Percentiles rank a stretch among this genome's conserved stretches.
phyloP scores from a whole-genome alignment of 768 basidiomycete genomes.

The Cystofilobasidium ferigula region DNA sequence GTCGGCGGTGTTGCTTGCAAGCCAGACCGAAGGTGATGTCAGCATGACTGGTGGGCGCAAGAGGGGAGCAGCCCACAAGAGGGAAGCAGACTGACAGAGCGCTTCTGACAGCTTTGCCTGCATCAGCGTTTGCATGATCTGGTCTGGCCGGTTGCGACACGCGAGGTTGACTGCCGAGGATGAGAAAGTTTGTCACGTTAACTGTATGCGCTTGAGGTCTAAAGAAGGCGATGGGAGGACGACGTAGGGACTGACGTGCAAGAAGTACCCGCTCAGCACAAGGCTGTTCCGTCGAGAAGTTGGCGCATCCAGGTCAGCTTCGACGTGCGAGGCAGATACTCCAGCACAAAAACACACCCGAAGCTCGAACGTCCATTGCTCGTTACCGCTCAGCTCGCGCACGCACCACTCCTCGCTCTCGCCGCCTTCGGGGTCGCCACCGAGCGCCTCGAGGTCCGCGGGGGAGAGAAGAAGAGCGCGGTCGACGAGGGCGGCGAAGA shows the following conservation, averaged over 20 bases:
- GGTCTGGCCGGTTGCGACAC: conserved; percentile 14
- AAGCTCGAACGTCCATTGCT: conserved; percentile 26
- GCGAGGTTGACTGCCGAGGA: conserved; percentile 9
- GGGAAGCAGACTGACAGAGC: conserved; percentile 2
- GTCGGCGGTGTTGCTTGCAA: conserved; percentile 6
- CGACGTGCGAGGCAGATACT: neutral
- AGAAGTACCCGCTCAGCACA: conserved; percentile 23
- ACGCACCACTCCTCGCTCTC: conserved; percentile 26
- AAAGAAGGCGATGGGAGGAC: neutral
- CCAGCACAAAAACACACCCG: neutral
- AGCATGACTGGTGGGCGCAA: neutral
- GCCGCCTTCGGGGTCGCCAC: conserved; percentile 17
- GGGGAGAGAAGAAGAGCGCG: conserved; percentile 7
- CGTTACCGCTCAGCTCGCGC: conserved; percentile 9
- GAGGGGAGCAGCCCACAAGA: neutral
- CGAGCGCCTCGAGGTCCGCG: conserved; percentile 12
- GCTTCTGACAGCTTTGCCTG: conserved; percentile 4
- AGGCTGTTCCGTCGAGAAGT: conserved; percentile 1
- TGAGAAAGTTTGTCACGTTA: too few relatives aligned
- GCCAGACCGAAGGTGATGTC: neutral
- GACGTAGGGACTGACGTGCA: conserved; percentile 3
- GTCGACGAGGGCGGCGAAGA: conserved; percentile 14
- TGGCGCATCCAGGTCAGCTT: too few relatives aligned
- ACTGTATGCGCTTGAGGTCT: too few relatives aligned
- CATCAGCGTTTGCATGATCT: conserved; percentile 15